A percentile compares a stretch with the other conserved stretches of the same genome.
Evolutionary conservation across 495 filamentous ascomycete species (phyloP).

Genomic region (Xylona heveae): DNA sequence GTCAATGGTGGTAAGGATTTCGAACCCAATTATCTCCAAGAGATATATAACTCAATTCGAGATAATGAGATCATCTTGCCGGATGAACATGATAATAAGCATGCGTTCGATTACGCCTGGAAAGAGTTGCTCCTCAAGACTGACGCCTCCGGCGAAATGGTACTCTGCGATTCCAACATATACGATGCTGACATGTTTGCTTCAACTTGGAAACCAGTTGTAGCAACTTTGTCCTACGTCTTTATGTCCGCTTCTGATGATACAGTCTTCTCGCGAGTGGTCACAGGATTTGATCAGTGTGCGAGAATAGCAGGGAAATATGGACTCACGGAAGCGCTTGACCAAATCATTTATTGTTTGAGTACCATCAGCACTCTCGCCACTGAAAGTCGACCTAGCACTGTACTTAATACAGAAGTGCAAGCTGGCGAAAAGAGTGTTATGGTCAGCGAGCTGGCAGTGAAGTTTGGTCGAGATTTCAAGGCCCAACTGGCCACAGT

Average conservation of each 20-base stretch:
- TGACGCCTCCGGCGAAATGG: slow-evolving; percentile 46
- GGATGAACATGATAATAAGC: slow-evolving; percentile 88
- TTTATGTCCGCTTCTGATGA: slow-evolving; percentile 99
- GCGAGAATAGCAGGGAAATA: slow-evolving; percentile 82
- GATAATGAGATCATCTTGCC: slow-evolving; percentile 88
- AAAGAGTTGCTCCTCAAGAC: slow-evolving; percentile 80
- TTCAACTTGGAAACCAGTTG: slow-evolving; percentile 84
- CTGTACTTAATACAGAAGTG: slow-evolving; percentile 83
- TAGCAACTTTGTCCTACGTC: slow-evolving; percentile 89
- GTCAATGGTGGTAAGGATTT: slow-evolving; percentile 79
- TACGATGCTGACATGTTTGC: slow-evolving; percentile 97
- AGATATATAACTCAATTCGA: slow-evolving; percentile 81
- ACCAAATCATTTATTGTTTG: slow-evolving; percentile 76
- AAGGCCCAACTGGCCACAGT: slow-evolving; percentile 84
- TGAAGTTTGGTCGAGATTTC: slow-evolving; percentile 88
- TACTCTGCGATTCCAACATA: slow-evolving; percentile 76
- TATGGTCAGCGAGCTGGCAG: slow-evolving; percentile 96
- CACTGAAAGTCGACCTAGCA: slow-evolving; percentile 52
- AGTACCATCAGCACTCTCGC: slow-evolving; percentile 77
- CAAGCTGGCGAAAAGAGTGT: slow-evolving; percentile 81
- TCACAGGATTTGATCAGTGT: slow-evolving; percentile 89
- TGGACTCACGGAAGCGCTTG: slow-evolving; percentile 62
- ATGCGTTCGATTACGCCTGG: slow-evolving; percentile 95
- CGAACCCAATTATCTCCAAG: slow-evolving; percentile 60
- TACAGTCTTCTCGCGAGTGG: slow-evolving; percentile 82